phyloP scores from a whole-genome alignment of 148 eudicot genomes.

The Camellia lanceoleosa region DNA sequence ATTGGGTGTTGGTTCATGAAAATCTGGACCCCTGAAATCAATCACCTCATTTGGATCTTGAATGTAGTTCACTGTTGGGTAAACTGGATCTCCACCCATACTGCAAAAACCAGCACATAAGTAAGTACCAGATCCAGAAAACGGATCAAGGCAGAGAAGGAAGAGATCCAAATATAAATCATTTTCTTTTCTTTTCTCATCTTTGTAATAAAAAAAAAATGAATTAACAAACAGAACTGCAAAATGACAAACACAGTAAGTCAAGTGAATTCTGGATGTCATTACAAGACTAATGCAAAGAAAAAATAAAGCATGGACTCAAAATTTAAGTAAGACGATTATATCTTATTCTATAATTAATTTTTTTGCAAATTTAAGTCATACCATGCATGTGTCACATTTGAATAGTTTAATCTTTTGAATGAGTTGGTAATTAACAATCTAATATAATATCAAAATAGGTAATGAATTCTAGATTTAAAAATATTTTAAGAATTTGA shows the following conservation, averaged over 20 bases:
- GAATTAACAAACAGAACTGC: background rate
- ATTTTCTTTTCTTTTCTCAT: background rate
- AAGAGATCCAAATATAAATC: background rate
- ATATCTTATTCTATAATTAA: too few relatives aligned
- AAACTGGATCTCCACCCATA: constrained; percentile 99
- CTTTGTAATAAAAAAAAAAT: background rate
- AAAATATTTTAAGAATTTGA: too few relatives aligned
- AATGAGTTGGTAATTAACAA: too few relatives aligned
- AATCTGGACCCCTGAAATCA: constrained; percentile 95
- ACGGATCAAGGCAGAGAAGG: background rate
- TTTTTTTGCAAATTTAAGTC: too few relatives aligned
- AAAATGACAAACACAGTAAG: constrained; percentile 9
- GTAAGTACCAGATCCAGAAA: constrained; percentile 6
- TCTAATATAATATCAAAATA: too few relatives aligned
- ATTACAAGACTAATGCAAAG: background rate
- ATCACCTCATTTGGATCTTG: constrained; percentile 90
- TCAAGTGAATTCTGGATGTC: background rate
- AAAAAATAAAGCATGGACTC: constrained; percentile 3
- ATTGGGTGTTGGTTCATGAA: constrained; percentile 94
- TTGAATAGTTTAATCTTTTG: too few relatives aligned
- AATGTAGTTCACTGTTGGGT: constrained; percentile 93
- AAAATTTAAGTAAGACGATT: too few relatives aligned
- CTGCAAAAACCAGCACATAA: constrained; percentile 41
- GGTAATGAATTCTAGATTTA: too few relatives aligned
- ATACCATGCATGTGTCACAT: too few relatives aligned